These are phyloP conservation scores for Entomortierella beljakovae DNA, from an alignment of 192 early-diverging fungal genomes.

Conservation along the genomic window DNA sequence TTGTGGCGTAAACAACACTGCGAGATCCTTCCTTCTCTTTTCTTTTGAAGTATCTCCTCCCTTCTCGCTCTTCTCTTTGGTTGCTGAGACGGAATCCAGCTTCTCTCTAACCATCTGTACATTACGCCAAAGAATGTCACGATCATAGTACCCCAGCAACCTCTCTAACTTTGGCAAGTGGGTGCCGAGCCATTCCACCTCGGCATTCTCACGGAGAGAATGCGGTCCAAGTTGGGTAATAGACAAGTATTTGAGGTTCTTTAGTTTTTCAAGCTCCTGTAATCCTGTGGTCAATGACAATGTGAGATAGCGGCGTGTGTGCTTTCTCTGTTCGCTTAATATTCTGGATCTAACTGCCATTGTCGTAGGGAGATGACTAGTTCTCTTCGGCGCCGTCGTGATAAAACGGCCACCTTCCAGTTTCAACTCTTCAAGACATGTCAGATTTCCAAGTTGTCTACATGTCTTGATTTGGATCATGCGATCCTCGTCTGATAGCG, in stretches of 20 bases:
- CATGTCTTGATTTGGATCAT: conserved; percentile 18
- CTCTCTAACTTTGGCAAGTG: conserved; percentile 18
- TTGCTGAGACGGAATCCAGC: neutral
- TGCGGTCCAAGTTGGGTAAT: conserved; percentile 9
- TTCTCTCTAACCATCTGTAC: neutral
- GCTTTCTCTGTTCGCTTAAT: neutral
- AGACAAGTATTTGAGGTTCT: neutral
- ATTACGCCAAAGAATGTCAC: neutral
- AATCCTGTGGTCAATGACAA: conserved; percentile 6
- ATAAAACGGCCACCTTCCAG: conserved; percentile 7
- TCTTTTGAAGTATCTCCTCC: too few species aligned
- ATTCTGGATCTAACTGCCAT: too few species aligned
- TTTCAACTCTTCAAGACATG: neutral
- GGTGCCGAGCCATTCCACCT: conserved; percentile 9
- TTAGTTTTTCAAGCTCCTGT: conserved; percentile 6
- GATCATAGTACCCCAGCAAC: conserved; percentile 11
- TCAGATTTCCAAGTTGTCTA: conserved; percentile 3
- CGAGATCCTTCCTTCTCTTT: neutral
- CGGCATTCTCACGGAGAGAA: neutral
- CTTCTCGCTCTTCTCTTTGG: neutral
- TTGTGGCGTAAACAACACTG: neutral
- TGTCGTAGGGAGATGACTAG: too few species aligned
- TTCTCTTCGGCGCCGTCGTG: too few species aligned
- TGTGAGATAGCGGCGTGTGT: neutral
- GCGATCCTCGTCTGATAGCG: neutral